Conservation (phyloP, 768 basidiomycete genomes). For the Auriscalpium orientale region DNA sequence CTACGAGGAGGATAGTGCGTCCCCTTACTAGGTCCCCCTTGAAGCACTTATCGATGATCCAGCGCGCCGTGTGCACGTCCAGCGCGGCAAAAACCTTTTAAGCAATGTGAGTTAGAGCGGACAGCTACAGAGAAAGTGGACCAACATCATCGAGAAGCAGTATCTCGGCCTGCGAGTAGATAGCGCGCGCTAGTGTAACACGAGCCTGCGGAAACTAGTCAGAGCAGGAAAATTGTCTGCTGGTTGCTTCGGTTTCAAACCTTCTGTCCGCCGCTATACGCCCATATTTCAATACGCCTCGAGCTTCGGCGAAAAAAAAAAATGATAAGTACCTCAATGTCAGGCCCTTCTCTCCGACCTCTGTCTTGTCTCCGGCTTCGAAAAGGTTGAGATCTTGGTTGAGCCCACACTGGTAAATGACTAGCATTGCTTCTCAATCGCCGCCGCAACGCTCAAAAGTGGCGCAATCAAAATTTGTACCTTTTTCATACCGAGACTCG, state of each 20-base stretch:
- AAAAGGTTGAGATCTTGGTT: conserved; percentile 39
- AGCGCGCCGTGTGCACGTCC: conserved; percentile 45
- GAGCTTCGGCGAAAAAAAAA: neutral
- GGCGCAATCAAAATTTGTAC: conserved; percentile 7
- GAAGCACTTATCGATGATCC: conserved; percentile 45
- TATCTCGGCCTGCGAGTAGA: conserved; percentile 56
- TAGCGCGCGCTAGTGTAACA: conserved; percentile 48
- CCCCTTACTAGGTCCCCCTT: conserved; percentile 37
- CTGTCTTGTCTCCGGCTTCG: conserved; percentile 42
- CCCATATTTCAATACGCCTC: too few species aligned
- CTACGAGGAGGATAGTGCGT: conserved; percentile 47
- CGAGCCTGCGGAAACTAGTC: conserved; percentile 28
- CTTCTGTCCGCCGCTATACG: conserved; percentile 46
- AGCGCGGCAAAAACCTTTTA: conserved; percentile 41
- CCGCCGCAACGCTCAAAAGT: neutral
- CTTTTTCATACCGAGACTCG: conserved; percentile 34
- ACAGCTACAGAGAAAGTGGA: too few species aligned
- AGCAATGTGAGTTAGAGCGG: neutral
- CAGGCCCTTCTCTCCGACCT: conserved; percentile 55
- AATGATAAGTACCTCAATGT: conserved; percentile 25
- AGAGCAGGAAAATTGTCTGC: conserved; percentile 20
- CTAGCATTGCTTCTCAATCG: neutral
- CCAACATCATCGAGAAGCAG: conserved; percentile 67
- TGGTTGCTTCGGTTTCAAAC: neutral
- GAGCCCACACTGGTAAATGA: conserved; percentile 15